A percentile compares a stretch with the other conserved stretches of the same genome.
These are phyloP conservation scores for Ceratocystiopsis sp. DNA, from an alignment of 2,329 filamentous ascomycete species.

Conservation along the genomic window DNA sequence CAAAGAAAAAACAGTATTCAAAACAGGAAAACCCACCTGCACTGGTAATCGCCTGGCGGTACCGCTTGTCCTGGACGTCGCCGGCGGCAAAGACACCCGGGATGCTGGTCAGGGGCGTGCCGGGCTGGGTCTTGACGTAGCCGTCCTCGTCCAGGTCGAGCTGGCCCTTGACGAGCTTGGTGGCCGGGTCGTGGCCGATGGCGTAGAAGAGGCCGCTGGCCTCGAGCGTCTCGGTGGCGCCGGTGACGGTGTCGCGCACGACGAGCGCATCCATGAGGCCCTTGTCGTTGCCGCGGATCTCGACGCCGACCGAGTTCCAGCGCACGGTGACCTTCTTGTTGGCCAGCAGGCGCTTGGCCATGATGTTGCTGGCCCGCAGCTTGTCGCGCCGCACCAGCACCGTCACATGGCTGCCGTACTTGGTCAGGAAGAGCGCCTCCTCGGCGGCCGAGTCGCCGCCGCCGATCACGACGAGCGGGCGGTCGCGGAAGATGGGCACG, in stretches of 20 bases:
- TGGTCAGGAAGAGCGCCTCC: constrained; percentile 92
- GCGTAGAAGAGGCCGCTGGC: constrained; percentile 95
- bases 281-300: constrained; percentile 72
- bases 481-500: constrained; percentile 92
- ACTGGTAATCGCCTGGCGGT: constrained; percentile 94
- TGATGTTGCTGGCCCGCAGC: constrained; percentile 77
- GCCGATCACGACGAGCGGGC: constrained; percentile 87
- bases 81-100: constrained; percentile 91
- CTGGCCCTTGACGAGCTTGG: constrained; percentile 71
- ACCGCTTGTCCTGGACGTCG: constrained; percentile 97
- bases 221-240: constrained; percentile 64
- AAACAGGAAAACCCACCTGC: constrained; percentile 24
- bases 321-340: constrained; percentile 83
- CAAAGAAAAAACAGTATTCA: too few species aligned
- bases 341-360: constrained; percentile 66
- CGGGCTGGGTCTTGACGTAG: constrained; percentile 79
- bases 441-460: constrained; percentile 94
- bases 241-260: constrained; percentile 62
- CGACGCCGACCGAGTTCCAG: constrained; percentile 66
- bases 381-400: constrained; percentile 80
- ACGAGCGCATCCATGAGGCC: constrained; percentile 79
- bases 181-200: constrained; percentile 91
- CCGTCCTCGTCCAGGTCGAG: constrained; percentile 76
- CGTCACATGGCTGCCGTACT: constrained; percentile 90
- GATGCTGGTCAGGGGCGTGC: constrained; percentile 73